Percentiles rank a stretch among this genome's conserved stretches.
Conservation (phyloP, 2,329 filamentous ascomycete genomes). For the Pezicula rhizophila region DNA sequence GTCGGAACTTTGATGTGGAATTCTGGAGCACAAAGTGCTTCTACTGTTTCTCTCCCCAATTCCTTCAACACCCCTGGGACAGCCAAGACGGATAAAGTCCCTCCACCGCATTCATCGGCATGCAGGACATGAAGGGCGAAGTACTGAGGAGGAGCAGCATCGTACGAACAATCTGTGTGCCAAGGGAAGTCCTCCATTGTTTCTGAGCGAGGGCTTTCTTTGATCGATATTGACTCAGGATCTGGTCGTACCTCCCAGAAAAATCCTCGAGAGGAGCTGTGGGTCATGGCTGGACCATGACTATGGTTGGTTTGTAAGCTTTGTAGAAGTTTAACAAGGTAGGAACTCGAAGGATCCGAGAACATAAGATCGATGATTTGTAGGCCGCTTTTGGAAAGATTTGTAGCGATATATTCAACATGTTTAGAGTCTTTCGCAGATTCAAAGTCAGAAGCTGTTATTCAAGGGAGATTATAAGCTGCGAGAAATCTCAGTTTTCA, state of each 20-base stretch:
- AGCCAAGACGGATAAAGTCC: constrained; percentile 17
- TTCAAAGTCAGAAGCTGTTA: too few species aligned
- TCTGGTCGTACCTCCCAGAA: constrained; percentile 25
- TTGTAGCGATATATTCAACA: background rate
- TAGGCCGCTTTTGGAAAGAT: constrained; percentile 14
- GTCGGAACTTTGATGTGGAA: constrained; percentile 23
- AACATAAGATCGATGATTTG: constrained; percentile 15
- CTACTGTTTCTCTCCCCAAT: constrained; percentile 8
- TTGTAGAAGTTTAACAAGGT: constrained; percentile 15
- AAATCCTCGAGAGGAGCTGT: constrained; percentile 20
- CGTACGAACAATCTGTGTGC: constrained; percentile 27
- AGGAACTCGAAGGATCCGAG: constrained; percentile 14
- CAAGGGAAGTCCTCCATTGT: constrained; percentile 26
- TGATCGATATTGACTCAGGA: constrained; percentile 7
- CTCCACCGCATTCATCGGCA: constrained; percentile 18
- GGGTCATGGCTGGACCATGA: constrained; percentile 18
- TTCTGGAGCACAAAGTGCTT: constrained; percentile 12
- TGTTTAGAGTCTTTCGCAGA: too few species aligned
- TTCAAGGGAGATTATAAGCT: too few species aligned
- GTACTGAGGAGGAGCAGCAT: constrained; percentile 18
- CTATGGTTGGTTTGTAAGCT: constrained; percentile 7
- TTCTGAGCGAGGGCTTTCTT: constrained; percentile 17
- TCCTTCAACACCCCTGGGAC: constrained; percentile 13
- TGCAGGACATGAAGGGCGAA: constrained; percentile 25
- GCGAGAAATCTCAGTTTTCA: too few species aligned